A percentile compares a stretch with the other conserved stretches of the same genome.
Evolutionary conservation across 768 basidiomycete species (phyloP).

Genomic region (Gyrodon lividus): DNA sequence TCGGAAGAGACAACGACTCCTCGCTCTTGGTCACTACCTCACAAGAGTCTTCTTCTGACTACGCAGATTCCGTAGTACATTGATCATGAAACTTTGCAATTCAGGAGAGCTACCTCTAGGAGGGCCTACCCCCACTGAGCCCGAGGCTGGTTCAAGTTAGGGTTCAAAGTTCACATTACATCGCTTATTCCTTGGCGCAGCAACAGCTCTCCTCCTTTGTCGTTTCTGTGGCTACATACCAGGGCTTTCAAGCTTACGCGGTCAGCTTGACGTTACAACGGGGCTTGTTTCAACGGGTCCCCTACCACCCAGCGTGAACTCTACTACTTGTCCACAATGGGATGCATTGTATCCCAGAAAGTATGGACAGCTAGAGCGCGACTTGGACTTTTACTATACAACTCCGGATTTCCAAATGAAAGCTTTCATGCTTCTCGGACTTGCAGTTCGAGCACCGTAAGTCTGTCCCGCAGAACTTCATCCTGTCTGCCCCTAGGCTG

Average conservation of each 20-base stretch:
- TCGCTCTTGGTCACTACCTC: too few relatives aligned
- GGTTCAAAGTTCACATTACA: not conserved
- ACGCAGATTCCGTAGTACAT: not conserved
- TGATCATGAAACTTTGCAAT: too few relatives aligned
- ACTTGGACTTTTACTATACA: constrained; percentile 26
- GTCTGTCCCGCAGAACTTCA: constrained; percentile 17
- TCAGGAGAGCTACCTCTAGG: not conserved
- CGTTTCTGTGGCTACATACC: not conserved
- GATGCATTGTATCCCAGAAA: constrained; percentile 26
- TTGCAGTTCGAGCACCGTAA: constrained; percentile 39
- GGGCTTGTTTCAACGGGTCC: not conserved
- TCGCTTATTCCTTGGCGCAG: not conserved
- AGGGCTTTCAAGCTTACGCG: too few relatives aligned
- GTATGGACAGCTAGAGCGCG: constrained; percentile 26
- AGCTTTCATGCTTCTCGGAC: constrained; percentile 32
- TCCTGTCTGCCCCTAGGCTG: not conserved
- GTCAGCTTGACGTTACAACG: too few relatives aligned
- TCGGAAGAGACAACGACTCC: too few relatives aligned
- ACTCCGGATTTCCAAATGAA: constrained; percentile 34
- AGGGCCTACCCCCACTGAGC: not conserved
- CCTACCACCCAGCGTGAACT: constrained; percentile 3
- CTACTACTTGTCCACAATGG: constrained; percentile 31
- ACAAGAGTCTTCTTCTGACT: too few relatives aligned
- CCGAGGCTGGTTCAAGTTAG: not conserved
- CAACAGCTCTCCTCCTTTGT: not conserved